Evolutionary conservation across 2,329 filamentous ascomycete species (phyloP).

Genomic region (Trichoderma simmonsii): DNA sequence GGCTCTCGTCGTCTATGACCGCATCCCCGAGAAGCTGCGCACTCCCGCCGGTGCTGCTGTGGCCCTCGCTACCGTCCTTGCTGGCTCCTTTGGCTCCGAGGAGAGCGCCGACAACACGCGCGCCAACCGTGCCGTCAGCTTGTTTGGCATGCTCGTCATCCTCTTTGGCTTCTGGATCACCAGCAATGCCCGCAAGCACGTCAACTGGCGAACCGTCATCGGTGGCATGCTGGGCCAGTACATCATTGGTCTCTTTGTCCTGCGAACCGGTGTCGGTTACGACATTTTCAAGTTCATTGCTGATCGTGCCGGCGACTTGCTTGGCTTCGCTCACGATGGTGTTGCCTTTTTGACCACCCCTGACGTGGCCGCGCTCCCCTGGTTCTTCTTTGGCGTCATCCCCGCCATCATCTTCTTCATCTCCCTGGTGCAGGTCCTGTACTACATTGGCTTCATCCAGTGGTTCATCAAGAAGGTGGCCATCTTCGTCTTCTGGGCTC

Average conservation of each 20-base stretch:
- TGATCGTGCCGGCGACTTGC: conserved; percentile 65
- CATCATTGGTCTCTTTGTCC: conserved; percentile 81
- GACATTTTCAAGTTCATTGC: conserved; percentile 93
- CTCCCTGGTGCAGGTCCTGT: conserved; percentile 81
- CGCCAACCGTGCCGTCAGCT: conserved; percentile 73
- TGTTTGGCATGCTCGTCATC: conserved; percentile 75
- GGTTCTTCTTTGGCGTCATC: conserved; percentile 77
- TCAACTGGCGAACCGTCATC: conserved; percentile 78
- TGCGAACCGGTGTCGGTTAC: conserved; percentile 75
- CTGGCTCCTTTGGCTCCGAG: conserved; percentile 71
- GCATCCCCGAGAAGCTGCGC: conserved; percentile 66
- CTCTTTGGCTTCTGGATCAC: conserved; percentile 65
- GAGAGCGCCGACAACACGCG: conserved; percentile 75
- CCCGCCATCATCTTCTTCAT: conserved; percentile 97
- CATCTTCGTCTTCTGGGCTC: conserved; percentile 85
- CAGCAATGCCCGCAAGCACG: conserved; percentile 61
- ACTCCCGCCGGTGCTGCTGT: conserved; percentile 60
- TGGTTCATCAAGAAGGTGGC: conserved; percentile 90
- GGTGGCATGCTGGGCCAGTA: conserved; percentile 88
- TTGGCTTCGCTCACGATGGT: conserved; percentile 73
- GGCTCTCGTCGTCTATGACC: conserved; percentile 53
- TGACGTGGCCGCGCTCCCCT: conserved; percentile 47
- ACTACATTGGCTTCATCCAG: conserved; percentile 76
- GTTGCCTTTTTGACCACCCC: conserved; percentile 60
- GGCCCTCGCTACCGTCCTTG: conserved; percentile 68